Conservation (phyloP, 345 rosid genomes). For the Boechera divaricarpa region DNA sequence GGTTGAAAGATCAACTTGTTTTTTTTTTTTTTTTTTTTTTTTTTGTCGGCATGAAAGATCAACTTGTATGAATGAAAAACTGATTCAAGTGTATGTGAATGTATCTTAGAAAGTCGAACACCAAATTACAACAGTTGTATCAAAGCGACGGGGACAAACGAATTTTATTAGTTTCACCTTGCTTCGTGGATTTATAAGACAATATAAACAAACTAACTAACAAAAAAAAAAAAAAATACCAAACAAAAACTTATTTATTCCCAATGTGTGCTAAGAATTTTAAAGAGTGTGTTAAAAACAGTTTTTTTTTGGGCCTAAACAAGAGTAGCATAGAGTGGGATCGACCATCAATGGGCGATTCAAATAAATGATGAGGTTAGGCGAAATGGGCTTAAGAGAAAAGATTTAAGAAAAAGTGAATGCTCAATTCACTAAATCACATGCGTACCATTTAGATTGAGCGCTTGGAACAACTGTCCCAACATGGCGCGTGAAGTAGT, state of each 20-base stretch:
- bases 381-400: slow-evolving; percentile 6
- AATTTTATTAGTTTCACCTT: neutral
- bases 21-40: too few species aligned
- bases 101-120: neutral
- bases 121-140: neutral
- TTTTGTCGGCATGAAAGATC: neutral
- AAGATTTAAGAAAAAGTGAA: neutral
- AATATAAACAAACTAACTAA: too few species aligned
- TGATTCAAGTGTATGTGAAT: neutral
- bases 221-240: neutral
- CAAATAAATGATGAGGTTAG: neutral
- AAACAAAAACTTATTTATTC: neutral
- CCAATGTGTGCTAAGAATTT: neutral
- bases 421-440: neutral
- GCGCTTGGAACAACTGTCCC: neutral
- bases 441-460: neutral
- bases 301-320: neutral
- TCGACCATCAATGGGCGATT: slow-evolving; percentile 3
- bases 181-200: neutral
- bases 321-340: neutral
- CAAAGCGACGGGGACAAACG: neutral
- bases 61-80: neutral
- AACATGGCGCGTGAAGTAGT: neutral
- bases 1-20: neutral
- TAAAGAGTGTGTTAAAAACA: neutral